These are phyloP conservation scores for Lolium multiflorum DNA, from an alignment of 176 grass and related monocot species.

Conservation along the genomic window DNA sequence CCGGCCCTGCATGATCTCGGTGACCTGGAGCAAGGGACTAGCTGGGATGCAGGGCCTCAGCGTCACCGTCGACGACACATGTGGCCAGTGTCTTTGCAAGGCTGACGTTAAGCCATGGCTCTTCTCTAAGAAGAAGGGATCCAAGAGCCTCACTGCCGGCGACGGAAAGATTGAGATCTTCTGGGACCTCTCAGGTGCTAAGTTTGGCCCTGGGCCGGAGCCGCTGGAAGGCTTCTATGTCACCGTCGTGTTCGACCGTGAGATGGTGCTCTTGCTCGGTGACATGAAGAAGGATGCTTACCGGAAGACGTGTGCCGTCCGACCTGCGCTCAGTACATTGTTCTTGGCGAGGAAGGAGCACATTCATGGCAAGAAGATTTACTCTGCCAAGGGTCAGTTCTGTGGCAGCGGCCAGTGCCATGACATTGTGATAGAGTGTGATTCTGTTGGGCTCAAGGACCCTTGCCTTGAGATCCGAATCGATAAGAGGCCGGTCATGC, in stretches of 20 bases:
- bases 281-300: constrained; percentile 51
- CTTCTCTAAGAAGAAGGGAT: constrained; percentile 49
- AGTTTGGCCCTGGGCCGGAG: constrained; percentile 41
- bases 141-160: constrained; percentile 13
- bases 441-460: constrained; percentile 18
- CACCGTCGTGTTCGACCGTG: constrained; percentile 38
- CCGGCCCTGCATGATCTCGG: constrained; percentile 36
- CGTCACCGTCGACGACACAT: constrained; percentile 25
- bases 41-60: constrained; percentile 41
- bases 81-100: constrained; percentile 37
- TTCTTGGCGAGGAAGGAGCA: constrained; percentile 50
- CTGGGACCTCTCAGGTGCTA: constrained; percentile 48
- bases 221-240: constrained; percentile 54
- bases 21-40: constrained; percentile 43
- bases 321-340: background rate
- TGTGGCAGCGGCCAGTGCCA: constrained; percentile 31
- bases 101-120: constrained; percentile 46
- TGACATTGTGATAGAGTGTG: constrained; percentile 44
- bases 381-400: constrained; percentile 47
- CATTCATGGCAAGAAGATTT: constrained; percentile 44
- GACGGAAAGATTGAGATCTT: constrained; percentile 37
- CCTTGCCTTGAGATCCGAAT: constrained; percentile 49
- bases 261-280: constrained; percentile 59
- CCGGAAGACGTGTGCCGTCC: constrained; percentile 38
- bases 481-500: constrained; percentile 40